Conservation (phyloP, 306 rosid genomes). For the Spatholobus suberectus region DNA sequence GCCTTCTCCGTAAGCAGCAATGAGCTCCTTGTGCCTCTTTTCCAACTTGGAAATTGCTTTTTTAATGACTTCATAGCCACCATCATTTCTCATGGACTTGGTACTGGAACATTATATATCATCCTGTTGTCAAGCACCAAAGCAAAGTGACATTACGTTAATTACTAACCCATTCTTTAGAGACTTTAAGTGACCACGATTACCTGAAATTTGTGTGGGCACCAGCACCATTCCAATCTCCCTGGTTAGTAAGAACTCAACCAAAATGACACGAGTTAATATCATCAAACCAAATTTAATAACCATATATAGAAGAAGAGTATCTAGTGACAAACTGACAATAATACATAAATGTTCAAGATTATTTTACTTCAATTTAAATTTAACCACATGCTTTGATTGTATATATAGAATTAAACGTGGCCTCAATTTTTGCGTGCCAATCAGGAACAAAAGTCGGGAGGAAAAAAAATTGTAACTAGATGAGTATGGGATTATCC, state of each 20-base stretch:
- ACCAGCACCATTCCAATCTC: conserved; percentile 99
- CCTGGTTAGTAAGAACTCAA: conserved; percentile 43
- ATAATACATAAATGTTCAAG: neutral
- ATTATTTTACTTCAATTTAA: neutral
- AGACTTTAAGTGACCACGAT: neutral
- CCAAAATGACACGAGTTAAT: neutral
- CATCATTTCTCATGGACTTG: conserved; percentile 75
- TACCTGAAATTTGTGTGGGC: conserved; percentile 98
- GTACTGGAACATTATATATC: conserved; percentile 58
- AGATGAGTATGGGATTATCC: neutral
- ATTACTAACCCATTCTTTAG: neutral
- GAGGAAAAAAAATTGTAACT: neutral
- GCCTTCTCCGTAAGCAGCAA: conserved; percentile 94
- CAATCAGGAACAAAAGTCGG: neutral
- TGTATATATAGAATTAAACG: neutral
- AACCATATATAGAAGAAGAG: neutral
- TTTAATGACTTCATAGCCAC: conserved; percentile 82
- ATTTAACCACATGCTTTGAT: neutral
- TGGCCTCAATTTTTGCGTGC: neutral
- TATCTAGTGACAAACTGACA: no score
- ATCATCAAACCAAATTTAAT: neutral
- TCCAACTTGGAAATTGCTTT: conserved; percentile 75
- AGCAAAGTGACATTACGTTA: neutral
- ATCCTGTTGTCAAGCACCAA: no score
- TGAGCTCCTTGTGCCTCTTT: conserved; percentile 82